Percentiles rank a stretch among this genome's conserved stretches.
phyloP scores from a whole-genome alignment of 108 stramenopile genomes.

The Pseudonitzschia delicatissima region DNA sequence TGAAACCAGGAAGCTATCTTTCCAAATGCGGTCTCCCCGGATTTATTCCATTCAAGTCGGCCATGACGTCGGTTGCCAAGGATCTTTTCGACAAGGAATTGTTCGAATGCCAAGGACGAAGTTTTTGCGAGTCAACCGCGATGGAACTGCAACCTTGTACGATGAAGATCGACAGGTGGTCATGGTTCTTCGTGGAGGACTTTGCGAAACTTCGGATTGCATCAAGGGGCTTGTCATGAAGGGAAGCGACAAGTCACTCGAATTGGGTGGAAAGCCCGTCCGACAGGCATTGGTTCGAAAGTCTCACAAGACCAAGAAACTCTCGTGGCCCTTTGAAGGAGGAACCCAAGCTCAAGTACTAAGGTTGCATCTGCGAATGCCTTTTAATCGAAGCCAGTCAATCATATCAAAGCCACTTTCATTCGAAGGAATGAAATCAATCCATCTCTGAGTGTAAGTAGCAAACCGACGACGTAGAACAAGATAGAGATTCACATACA shows the following conservation, averaged over 20 bases:
- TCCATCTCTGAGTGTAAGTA: too few relatives aligned
- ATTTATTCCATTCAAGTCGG: conserved; percentile 6
- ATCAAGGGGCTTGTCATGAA: neutral
- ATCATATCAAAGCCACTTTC: too few relatives aligned
- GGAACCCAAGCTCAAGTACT: conserved; percentile 18
- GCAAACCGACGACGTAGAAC: too few relatives aligned
- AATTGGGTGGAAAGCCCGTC: neutral
- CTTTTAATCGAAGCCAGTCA: too few relatives aligned
- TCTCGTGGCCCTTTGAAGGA: conserved; percentile 42
- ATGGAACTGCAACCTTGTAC: conserved; percentile 31
- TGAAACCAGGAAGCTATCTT: conserved; percentile 31
- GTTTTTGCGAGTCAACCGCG: conserved; percentile 29
- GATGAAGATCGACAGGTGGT: conserved; percentile 22
- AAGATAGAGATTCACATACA: too few relatives aligned
- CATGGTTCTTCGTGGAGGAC: conserved; percentile 31
- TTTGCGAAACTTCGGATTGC: conserved; percentile 8
- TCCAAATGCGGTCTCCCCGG: conserved; percentile 45
- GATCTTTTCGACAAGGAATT: neutral
- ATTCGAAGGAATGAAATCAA: too few relatives aligned
- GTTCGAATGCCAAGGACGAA: conserved; percentile 18
- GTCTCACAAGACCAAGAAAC: neutral
- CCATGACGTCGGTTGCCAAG: neutral
- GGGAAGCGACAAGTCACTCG: neutral
- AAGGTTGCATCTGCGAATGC: neutral
- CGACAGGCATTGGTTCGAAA: neutral